Evolutionary conservation across 2,329 filamentous ascomycete species (phyloP), one percentile per base, ranked within the genome.

Genomic region (Diaporthe australafricana): DNA sequence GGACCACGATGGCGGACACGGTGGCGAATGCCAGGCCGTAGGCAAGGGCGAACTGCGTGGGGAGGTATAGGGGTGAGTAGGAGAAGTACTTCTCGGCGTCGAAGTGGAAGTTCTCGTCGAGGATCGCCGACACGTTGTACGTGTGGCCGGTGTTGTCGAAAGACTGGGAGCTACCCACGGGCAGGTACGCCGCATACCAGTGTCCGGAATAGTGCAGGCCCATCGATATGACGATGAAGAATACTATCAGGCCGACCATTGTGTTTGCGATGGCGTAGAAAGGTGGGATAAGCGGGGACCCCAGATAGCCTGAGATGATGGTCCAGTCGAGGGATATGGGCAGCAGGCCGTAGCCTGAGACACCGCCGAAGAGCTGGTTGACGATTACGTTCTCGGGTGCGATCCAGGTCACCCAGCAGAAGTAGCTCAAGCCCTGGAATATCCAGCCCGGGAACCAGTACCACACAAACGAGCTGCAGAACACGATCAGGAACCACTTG

Each of bases 21-120:
- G 90, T 89, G n/a, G 91, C 91, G 77, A 93, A 93, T 0, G 89
- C 89, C 14, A 93, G 82, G 1, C 90, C 91, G 75, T 93, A 90
- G 9, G 84, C 82, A 47, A 90, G 79, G 2, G 87, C 86, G 72
- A 89, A 93, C 72, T 91, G 90, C 0, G 90, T 87, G 2, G 89
- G 86, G 25, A 93, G 83, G 77, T 88, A 93, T 5, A 92, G 84
- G 1, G 91, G 91, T 25, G 91, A 93, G 79, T 93, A 93, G 27
- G 83, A 82, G 73, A 87, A 83, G 79, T 93, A 93, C 17, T 88
- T 88, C 3, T 84, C 85, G 75, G 87, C 85, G 78, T 92, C 87
- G 72, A 93, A 88, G n/a, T 87, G 83, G 69, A 85, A 82, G 74
- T 90, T 83, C 5, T 80, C 75, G 69, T 87, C 87, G 22, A 93